A percentile compares a stretch with the other conserved stretches of the same genome.
These are phyloP conservation scores for Dactylellina sp. DNA, from an alignment of 2,329 filamentous ascomycete genomes.

Conservation along the genomic window DNA sequence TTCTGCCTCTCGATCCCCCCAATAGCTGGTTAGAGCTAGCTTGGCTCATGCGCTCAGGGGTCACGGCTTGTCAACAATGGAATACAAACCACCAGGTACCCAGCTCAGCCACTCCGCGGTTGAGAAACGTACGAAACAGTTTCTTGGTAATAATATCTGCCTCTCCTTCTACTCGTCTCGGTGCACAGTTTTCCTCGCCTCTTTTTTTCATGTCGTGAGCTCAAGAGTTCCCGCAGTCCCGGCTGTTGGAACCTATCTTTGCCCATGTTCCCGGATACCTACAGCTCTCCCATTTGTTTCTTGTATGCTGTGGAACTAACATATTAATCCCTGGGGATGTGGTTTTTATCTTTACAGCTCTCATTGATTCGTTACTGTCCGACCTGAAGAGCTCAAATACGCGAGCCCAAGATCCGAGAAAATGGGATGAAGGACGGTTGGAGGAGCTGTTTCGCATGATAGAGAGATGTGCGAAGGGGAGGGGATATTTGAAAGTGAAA, in stretches of 20 bases:
- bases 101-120: conserved; percentile 33
- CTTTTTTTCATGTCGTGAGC: background rate
- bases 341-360: conserved; percentile 5
- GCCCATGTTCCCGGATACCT: no score
- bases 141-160: conserved; percentile 23
- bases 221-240: conserved; percentile 20
- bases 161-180: no score
- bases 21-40: no score
- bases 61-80: no score
- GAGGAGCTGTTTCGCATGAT: conserved; percentile 26
- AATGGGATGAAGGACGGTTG: conserved; percentile 21
- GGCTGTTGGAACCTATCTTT: conserved; percentile 30
- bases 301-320: background rate
- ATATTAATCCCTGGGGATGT: no score
- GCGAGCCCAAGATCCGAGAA: conserved; percentile 14
- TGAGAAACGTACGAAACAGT: conserved; percentile 50
- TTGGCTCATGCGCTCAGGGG: no score
- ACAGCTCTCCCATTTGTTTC: background rate
- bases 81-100: conserved; percentile 23
- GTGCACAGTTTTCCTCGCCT: background rate
- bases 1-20: no score
- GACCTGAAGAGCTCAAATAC: conserved; percentile 27
- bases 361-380: conserved; percentile 5
- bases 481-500: conserved; percentile 23
- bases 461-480: conserved; percentile 40